These are phyloP conservation scores for Zalaria obscura DNA, from an alignment of 2,329 filamentous ascomycete genomes.

Conservation along the genomic window DNA sequence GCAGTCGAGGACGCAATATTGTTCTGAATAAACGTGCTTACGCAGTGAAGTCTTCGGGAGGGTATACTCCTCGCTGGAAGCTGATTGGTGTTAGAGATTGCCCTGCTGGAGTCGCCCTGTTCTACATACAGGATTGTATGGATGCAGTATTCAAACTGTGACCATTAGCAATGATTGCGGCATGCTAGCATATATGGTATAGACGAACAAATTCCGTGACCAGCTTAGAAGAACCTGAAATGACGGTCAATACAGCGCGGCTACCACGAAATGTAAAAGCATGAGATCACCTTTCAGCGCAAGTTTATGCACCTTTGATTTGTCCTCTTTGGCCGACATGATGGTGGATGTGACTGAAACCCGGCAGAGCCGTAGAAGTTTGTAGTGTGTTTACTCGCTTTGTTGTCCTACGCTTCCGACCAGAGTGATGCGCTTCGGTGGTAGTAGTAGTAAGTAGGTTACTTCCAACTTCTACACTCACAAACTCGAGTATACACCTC, in stretches of 20 bases:
- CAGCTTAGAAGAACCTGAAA: conserved; percentile 57
- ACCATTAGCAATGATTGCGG: conserved; percentile 4
- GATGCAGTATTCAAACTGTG: conserved; percentile 89
- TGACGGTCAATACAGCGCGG: conserved; percentile 1
- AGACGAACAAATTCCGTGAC: conserved; percentile 83
- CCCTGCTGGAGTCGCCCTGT: background rate
- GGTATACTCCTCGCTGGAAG: conserved; percentile 74
- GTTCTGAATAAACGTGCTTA: conserved; percentile 28
- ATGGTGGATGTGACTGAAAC: background rate
- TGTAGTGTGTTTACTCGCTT: background rate
- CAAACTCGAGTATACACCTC: no score
- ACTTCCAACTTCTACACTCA: no score
- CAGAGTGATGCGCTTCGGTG: no score
- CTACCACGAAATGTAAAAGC: conserved; percentile 1
- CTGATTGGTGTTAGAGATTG: conserved; percentile 26
- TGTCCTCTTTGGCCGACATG: conserved; percentile 31
- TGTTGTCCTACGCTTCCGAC: no score
- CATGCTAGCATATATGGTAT: background rate
- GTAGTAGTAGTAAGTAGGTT: no score
- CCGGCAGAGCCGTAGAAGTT: background rate
- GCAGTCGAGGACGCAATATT: background rate
- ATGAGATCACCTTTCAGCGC: conserved; percentile 57
- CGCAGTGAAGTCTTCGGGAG: conserved; percentile 92
- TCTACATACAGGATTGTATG: conserved; percentile 77
- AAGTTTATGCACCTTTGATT: conserved; percentile 89